Conservation (phyloP, 2,329 filamentous ascomycete genomes). For the Aspergillus udagawae region DNA sequence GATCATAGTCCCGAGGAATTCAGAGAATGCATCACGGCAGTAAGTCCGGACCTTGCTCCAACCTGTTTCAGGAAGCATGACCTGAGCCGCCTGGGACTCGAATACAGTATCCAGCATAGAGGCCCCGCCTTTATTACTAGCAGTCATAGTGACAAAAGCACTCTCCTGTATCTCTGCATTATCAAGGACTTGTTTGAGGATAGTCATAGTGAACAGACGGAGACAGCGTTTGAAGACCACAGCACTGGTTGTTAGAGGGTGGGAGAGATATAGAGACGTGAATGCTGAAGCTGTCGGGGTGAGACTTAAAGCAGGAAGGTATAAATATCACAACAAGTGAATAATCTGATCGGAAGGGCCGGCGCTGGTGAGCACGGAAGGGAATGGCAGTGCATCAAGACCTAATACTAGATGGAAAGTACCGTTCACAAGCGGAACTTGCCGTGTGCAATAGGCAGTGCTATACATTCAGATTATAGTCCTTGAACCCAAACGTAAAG, state of each 20-base stretch:
- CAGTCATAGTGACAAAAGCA: conserved; percentile 16
- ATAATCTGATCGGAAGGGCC: background rate
- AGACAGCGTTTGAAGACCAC: background rate
- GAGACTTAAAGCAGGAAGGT: background rate
- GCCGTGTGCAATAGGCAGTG: background rate
- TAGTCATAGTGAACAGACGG: background rate
- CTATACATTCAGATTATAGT: background rate
- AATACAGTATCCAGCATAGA: conserved; percentile 13
- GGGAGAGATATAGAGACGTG: background rate
- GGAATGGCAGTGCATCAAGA: background rate
- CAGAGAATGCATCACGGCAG: conserved; percentile 58
- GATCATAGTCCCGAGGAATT: conserved; percentile 66
- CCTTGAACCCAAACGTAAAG: background rate
- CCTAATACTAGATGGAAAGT: background rate
- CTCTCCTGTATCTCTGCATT: conserved; percentile 11
- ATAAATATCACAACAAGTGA: background rate
- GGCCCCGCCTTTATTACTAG: conserved; percentile 14
- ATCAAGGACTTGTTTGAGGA: conserved; percentile 1
- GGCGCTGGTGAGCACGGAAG: background rate
- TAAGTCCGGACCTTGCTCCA: conserved; percentile 54
- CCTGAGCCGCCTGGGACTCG: conserved; percentile 2
- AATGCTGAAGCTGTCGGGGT: background rate
- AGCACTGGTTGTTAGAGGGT: background rate
- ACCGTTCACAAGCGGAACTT: background rate
- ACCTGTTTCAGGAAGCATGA: conserved; percentile 21